These are phyloP conservation scores for Candida michaelii DNA, from an alignment of 805 yeast genomes.

Conservation along the genomic window DNA sequence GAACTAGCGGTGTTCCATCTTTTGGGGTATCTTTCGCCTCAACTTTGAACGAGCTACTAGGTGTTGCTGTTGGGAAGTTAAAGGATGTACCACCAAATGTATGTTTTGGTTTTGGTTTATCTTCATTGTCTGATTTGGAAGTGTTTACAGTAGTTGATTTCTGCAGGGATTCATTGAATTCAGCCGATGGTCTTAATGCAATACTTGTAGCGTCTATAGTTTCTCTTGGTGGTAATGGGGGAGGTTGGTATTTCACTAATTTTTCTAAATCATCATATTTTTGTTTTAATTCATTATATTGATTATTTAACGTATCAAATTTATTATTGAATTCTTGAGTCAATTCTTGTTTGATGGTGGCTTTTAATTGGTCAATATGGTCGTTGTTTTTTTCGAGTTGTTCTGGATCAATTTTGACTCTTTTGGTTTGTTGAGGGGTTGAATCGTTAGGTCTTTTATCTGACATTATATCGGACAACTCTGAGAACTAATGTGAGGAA, in stretches of 20 bases:
- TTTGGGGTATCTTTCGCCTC: neutral
- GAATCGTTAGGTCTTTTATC: conserved; percentile 20
- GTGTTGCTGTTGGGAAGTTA: conserved; percentile 18
- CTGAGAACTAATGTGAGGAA: no score
- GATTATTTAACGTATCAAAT: conserved; percentile 20
- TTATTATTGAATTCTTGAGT: conserved; percentile 15
- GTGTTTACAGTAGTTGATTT: neutral
- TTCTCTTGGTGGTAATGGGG: conserved; percentile 8
- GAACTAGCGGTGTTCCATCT: neutral
- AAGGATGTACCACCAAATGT: conserved; percentile 23
- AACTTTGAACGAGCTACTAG: conserved; percentile 16
- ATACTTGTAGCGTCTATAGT: neutral
- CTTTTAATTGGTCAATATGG: conserved; percentile 24
- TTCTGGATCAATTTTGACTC: conserved; percentile 9
- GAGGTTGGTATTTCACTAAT: conserved; percentile 9
- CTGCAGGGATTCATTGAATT: neutral
- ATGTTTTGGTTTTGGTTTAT: conserved; percentile 13
- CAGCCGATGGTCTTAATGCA: conserved; percentile 5
- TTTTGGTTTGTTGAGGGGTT: conserved; percentile 14
- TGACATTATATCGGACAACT: neutral
- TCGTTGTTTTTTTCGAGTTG: neutral
- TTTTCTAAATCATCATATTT: conserved; percentile 14
- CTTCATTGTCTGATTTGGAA: neutral
- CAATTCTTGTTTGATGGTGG: conserved; percentile 32
- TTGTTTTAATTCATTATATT: conserved; percentile 20